phyloP scores from a whole-genome alignment of 129 eudicot genomes.

The Centrapalus pauciflorus region DNA sequence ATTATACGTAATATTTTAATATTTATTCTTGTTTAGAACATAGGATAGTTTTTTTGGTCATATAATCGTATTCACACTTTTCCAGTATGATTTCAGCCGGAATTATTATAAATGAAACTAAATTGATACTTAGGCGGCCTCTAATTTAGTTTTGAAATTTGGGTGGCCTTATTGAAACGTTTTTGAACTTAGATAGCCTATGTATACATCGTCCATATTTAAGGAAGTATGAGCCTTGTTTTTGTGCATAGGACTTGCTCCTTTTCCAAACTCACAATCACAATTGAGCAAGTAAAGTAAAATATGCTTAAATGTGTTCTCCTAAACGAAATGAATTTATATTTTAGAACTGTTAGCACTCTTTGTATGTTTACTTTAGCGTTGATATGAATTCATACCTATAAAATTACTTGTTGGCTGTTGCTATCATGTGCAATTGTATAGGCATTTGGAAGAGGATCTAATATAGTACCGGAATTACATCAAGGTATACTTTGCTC shows the following conservation, averaged over 20 bases:
- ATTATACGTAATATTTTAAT: too few relatives aligned
- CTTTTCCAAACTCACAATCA: background rate
- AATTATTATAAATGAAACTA: too few relatives aligned
- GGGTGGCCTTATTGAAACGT: too few relatives aligned
- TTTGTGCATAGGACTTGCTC: background rate
- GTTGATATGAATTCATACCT: conserved; percentile 2
- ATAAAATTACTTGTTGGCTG: conserved; percentile 8
- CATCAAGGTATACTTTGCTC: conserved; percentile 23
- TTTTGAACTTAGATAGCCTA: too few relatives aligned
- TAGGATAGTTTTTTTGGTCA: too few relatives aligned
- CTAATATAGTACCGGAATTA: conserved; percentile 13
- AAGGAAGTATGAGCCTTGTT: background rate
- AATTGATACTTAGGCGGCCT: too few relatives aligned
- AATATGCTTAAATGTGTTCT: conserved; percentile 1
- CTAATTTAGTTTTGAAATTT: too few relatives aligned
- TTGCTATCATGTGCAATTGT: background rate
- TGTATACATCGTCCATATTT: too few relatives aligned
- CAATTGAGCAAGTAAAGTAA: conserved; percentile 7
- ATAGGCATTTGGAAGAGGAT: conserved; percentile 25
- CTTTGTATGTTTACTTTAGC: background rate
- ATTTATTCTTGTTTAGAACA: too few relatives aligned
- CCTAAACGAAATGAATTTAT: background rate
- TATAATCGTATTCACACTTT: too few relatives aligned
- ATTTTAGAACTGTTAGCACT: background rate
- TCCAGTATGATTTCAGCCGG: too few relatives aligned